Percentiles rank a stretch among this genome's conserved stretches.
Conservation (phyloP, 345 rosid genomes). For the Ceriops decandra region DNA sequence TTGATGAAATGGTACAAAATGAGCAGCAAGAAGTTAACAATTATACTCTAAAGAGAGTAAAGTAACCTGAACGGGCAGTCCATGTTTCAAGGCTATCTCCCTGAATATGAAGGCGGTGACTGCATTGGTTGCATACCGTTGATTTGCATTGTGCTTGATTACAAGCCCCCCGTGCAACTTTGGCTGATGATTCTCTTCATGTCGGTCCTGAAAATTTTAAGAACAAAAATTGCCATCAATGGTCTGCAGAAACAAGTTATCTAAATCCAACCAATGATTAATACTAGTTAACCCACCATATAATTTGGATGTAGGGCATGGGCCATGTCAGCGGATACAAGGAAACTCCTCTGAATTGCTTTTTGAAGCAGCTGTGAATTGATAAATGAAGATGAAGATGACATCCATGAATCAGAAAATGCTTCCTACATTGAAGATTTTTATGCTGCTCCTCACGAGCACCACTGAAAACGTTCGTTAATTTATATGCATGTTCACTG, state of each 20-base stretch:
- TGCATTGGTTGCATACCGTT: slow-evolving; percentile 93
- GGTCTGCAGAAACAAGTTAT: slow-evolving; percentile 15
- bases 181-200: slow-evolving; percentile 95
- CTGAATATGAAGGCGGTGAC: slow-evolving; percentile 75
- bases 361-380: slow-evolving; percentile 64
- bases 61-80: slow-evolving; percentile 75
- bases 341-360: slow-evolving; percentile 82
- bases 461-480: not conserved
- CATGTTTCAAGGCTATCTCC: slow-evolving; percentile 74
- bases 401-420: not conserved
- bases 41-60: not conserved
- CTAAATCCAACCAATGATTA: not conserved
- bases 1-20: too few relatives aligned
- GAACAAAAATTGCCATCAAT: slow-evolving; percentile 8
- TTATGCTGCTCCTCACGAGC: not conserved
- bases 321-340: slow-evolving; percentile 98
- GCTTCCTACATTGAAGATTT: not conserved
- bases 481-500: not conserved
- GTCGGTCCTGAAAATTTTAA: slow-evolving; percentile 64
- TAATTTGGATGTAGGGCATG: slow-evolving; percentile 97
- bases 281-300: slow-evolving; percentile 38
- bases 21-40: not conserved
- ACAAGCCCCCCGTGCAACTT: slow-evolving; percentile 99
- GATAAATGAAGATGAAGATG: slow-evolving; percentile 9
- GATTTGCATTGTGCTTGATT: slow-evolving; percentile 93